Conservation (phyloP, 2,329 filamentous ascomycete genomes). For the Fusarium nematophilum region DNA sequence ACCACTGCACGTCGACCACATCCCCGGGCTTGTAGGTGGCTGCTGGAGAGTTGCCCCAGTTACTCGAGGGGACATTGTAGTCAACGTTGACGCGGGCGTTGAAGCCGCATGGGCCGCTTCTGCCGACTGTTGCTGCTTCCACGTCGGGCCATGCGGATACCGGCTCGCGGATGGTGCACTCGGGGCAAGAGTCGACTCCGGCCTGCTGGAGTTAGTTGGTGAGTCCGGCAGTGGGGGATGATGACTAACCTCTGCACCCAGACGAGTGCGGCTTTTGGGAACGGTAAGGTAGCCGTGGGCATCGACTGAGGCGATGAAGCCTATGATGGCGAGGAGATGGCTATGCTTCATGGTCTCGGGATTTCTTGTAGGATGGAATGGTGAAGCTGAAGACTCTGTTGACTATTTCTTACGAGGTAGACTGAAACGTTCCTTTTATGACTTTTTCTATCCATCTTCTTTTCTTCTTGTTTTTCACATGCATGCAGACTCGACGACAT, state of each 20-base stretch:
- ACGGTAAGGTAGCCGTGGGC: constrained; percentile 13
- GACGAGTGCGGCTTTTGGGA: constrained; percentile 12
- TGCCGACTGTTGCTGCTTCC: constrained; percentile 57
- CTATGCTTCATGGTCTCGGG: not conserved
- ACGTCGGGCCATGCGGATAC: constrained; percentile 62
- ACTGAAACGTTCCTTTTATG: not conserved
- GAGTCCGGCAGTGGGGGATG: not conserved
- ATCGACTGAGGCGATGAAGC: not conserved
- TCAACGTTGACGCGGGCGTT: constrained; percentile 63
- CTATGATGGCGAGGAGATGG: not conserved
- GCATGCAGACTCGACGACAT: not conserved
- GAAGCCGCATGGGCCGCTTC: constrained; percentile 63
- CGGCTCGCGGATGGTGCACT: constrained; percentile 65
- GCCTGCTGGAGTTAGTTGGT: constrained; percentile 46
- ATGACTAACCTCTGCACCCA: constrained; percentile 10
- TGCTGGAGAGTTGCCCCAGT: constrained; percentile 58
- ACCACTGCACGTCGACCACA: constrained; percentile 63
- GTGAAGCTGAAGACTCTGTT: not conserved
- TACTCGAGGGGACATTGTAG: constrained; percentile 58
- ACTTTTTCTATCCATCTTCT: not conserved
- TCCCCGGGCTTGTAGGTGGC: constrained; percentile 58
- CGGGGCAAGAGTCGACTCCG: constrained; percentile 61
- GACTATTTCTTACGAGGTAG: not conserved
- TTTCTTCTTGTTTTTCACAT: not conserved
- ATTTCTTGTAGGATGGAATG: not conserved